phyloP scores from a whole-genome alignment of 106 monocot species.

The Apostasia ramifera region DNA sequence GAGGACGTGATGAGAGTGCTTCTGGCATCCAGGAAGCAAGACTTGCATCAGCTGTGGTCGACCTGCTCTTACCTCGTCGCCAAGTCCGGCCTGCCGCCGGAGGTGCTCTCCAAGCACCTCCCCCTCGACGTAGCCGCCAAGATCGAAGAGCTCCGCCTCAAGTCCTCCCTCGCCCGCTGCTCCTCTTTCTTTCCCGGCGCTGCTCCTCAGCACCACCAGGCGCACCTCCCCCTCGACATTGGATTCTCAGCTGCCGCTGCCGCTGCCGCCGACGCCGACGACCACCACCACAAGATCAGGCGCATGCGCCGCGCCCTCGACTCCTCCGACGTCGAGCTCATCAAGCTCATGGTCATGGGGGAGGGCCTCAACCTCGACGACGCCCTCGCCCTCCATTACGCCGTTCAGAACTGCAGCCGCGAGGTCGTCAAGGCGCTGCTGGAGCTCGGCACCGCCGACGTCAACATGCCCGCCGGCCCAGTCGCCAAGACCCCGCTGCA shows the following conservation, averaged over 20 bases:
- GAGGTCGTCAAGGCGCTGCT: constrained; percentile 93
- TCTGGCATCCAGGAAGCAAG: constrained; percentile 80
- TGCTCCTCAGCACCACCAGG: not conserved
- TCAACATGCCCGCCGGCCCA: constrained; percentile 74
- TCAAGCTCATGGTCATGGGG: constrained; percentile 98
- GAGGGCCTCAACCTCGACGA: constrained; percentile 92
- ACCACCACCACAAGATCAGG: constrained; percentile 43
- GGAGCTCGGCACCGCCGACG: constrained; percentile 93
- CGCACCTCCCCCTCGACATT: not conserved
- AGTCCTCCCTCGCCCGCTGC: constrained; percentile 45
- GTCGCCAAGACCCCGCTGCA: constrained; percentile 83
- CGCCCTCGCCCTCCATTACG: constrained; percentile 85
- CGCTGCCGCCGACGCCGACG: constrained; percentile 41
- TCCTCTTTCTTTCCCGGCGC: not conserved
- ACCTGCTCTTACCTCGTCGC: constrained; percentile 90
- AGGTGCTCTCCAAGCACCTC: constrained; percentile 90
- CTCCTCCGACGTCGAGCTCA: constrained; percentile 89
- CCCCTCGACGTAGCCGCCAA: constrained; percentile 78
- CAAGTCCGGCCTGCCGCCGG: constrained; percentile 91
- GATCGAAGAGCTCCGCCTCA: constrained; percentile 84
- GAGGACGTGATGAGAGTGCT: constrained; percentile 99
- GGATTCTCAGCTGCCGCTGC: constrained; percentile 7
- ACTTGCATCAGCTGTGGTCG: constrained; percentile 84
- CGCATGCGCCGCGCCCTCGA: constrained; percentile 48
- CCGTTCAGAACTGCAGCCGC: constrained; percentile 81